Base-by-base conservation (phyloP, 352 stramenopile genomes). In the Phytophthora litchii region DNA sequence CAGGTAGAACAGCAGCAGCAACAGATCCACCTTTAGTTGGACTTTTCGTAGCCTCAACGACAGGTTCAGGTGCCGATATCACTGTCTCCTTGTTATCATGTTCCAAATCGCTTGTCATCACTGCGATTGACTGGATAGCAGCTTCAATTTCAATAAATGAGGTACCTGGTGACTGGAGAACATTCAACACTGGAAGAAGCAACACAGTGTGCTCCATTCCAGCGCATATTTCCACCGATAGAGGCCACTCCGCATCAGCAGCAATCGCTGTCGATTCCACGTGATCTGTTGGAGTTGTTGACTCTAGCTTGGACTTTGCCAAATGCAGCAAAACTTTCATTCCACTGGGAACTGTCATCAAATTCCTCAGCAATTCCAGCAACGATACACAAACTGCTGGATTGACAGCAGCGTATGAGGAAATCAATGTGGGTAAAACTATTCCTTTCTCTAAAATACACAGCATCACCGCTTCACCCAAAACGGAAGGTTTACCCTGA, bases 121-220 rank as follows among this genome's bases (percentile, higher is more conserved):
- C 47, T 5, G 48, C 23, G 2, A 83, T 49, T 0, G 64, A 67
- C 13, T 38, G 53, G 10, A 83, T 36, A 12, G 74, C 74, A 42
- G 76, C 76, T 61, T 83, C 62, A 31, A 86, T 66, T 52, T 86
- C 67, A 8, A 49, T 66, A 37, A 86, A 83, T 3, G 64, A 77
- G 6, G 76, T 80, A 11, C 55, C 21, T 0, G 57, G 49, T 9
- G 63, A 66, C 44, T 77, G 61, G 9, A 86, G 69, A 0, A 86
- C 71, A 0, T 51, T 59, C 14, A 83, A 32, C 16, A 86, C 43
- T 0, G 76, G 76, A 2, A 57, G n/a, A 0, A 86, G 45, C 1
- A 86, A 43, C 3, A 42, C 16, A 0, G 57, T 41, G 32, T 80
- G 60, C 35, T 78, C 71, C 34, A 50, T 72, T 47, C 23, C 46